Base-by-base conservation (phyloP, 495 filamentous ascomycete genomes). In the Amphirosellinia nigrospora region DNA sequence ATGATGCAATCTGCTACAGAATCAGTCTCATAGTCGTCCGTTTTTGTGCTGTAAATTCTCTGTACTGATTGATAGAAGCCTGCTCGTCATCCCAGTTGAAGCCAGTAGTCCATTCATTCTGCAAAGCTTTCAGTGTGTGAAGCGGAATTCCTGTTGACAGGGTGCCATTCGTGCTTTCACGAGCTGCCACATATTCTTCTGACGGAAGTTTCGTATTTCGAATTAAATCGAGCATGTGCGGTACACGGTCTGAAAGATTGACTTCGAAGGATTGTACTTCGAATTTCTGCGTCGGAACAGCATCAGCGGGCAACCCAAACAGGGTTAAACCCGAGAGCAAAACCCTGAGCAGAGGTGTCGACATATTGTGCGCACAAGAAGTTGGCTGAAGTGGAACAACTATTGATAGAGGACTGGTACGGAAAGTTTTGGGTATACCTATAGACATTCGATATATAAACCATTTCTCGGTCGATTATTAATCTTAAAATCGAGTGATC, bases 31-130 rank as follows among this genome's bases (percentile, higher is more conserved):
- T 19, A 16, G 11, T 21, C 32, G 15, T 36, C 53, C 34, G 11
- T 8, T 2, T 21, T 2, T 6, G 1, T 36, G 8, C 30, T 32
- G 2, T 15, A 36, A 9, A 21, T 11, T 36, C 2, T 36, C 19
- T 19, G n/a, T 36, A 58, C 53, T 58, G 34, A 36, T 58, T 58
- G 30, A 58, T 58, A 9, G 53, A 58, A 21, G 30, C 53, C n/a
- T 58, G 53, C 30, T 58, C 53, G 30, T 58, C 19, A n/a, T 58
- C 53, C 53, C 53, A 58, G 4, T 58, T 21, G 53, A 58, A 58
- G 30, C 53, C 16, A 58, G 53, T 58, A 5, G 11, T 10, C 53
- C 53, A 58, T 58, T 58, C 53, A 3, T 36, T 32, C 16, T 58
- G 4, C 11, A 58, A 58, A 5, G 34, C 53, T 19, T 58, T 36